Evolutionary conservation across 352 stramenopile species (phyloP).

Genomic region (Lagenidium giganteum): DNA sequence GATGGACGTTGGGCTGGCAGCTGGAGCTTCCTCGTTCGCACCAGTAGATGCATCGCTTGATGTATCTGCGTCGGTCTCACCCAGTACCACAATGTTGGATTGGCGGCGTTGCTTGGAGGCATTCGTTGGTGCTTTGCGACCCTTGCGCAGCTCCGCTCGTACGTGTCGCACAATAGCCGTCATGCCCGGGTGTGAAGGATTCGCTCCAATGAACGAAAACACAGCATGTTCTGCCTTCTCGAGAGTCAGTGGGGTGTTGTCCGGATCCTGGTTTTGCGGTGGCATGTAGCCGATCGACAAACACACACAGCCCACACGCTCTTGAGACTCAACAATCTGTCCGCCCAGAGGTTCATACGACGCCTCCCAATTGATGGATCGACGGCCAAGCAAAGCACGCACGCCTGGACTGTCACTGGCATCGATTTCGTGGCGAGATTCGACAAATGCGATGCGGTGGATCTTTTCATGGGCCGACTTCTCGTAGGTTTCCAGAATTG

Average conservation of each 20-base stretch:
- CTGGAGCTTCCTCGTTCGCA: constrained; percentile 29
- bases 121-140: constrained; percentile 20
- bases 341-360: constrained; percentile 77
- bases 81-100: constrained; percentile 86
- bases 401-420: constrained; percentile 70
- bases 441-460: constrained; percentile 77
- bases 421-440: constrained; percentile 87
- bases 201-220: constrained; percentile 80
- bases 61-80: constrained; percentile 73
- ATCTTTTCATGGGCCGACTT: constrained; percentile 71
- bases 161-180: constrained; percentile 82
- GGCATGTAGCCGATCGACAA: constrained; percentile 81
- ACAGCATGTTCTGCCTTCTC: constrained; percentile 78
- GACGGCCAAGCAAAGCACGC: constrained; percentile 74
- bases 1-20: not conserved
- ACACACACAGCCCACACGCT: constrained; percentile 82
- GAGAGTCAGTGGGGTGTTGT: constrained; percentile 62
- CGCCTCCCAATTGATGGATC: constrained; percentile 86
- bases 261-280: constrained; percentile 40
- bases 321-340: constrained; percentile 84
- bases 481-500: constrained; percentile 78
- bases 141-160: constrained; percentile 54
- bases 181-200: constrained; percentile 76
- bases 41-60: constrained; percentile 69
- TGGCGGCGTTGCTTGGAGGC: constrained; percentile 35